These are phyloP conservation scores for Adiantum capillusveneris DNA, from an alignment of 75 land plant species.

Conservation along the genomic window DNA sequence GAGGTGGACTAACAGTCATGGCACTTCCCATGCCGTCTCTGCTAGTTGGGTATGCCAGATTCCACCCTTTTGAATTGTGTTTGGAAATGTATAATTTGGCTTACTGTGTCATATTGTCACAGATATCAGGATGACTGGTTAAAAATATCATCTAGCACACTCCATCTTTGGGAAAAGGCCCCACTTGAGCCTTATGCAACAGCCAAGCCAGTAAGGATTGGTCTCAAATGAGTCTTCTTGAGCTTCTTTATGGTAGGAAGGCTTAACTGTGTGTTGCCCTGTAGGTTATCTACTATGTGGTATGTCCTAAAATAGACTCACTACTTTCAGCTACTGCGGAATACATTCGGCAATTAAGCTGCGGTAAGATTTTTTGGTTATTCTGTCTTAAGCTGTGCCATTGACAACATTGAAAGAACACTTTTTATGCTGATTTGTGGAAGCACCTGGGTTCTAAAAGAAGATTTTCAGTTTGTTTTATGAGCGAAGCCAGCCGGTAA, in stretches of 20 bases:
- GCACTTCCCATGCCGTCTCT: conserved; percentile 73
- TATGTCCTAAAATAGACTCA: conserved; percentile 80
- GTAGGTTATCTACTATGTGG: conserved; percentile 72
- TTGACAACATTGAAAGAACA: neutral
- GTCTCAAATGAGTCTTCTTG: neutral
- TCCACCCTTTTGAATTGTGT: neutral
- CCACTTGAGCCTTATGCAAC: conserved; percentile 95
- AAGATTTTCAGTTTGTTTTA: neutral
- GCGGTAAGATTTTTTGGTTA: conserved; percentile 39
- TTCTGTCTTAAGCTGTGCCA: neutral
- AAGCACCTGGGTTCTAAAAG: no score
- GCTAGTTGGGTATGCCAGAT: conserved; percentile 78
- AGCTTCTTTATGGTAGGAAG: no score
- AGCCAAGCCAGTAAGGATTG: conserved; percentile 67
- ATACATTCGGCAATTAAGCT: conserved; percentile 88
- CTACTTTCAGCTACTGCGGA: conserved; percentile 75
- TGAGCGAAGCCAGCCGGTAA: neutral
- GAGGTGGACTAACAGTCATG: conserved; percentile 46
- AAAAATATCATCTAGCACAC: conserved; percentile 61
- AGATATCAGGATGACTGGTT: conserved; percentile 99
- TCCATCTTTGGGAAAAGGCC: conserved; percentile 94
- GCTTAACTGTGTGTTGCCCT: no score
- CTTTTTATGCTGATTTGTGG: neutral
- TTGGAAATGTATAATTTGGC: no score
- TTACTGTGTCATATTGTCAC: no score